Percentiles rank a stretch among this genome's conserved stretches.
Conservation (phyloP, 2,329 filamentous ascomycete genomes). For the Alternaria incomplexa region DNA sequence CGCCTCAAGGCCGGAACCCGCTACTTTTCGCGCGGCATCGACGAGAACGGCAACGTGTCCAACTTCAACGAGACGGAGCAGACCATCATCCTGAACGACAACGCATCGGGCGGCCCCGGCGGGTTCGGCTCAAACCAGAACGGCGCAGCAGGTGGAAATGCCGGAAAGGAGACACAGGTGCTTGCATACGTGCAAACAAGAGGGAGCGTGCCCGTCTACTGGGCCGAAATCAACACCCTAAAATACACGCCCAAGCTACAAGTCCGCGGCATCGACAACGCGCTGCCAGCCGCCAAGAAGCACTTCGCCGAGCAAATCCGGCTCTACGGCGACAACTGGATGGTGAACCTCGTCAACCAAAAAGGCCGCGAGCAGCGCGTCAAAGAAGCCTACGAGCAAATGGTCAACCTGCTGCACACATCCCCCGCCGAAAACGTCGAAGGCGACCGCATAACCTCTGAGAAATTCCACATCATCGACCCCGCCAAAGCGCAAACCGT, state of each 20-base stretch:
- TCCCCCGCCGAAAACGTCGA: slow-evolving; percentile 70
- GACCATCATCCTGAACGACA: slow-evolving; percentile 86
- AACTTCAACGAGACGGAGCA: slow-evolving; percentile 99
- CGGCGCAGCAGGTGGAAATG: slow-evolving; percentile 61
- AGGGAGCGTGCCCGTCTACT: slow-evolving; percentile 94
- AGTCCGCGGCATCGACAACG: slow-evolving; percentile 82
- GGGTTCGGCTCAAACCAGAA: slow-evolving; percentile 83
- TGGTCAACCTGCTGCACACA: slow-evolving; percentile 78
- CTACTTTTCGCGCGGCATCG: slow-evolving; percentile 93
- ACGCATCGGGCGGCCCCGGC: slow-evolving; percentile 70
- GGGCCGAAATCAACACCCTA: slow-evolving; percentile 93
- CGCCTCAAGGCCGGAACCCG: slow-evolving; percentile 87
- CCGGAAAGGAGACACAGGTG: slow-evolving; percentile 80
- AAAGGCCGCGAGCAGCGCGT: slow-evolving; percentile 88
- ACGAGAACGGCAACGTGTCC: slow-evolving; percentile 92
- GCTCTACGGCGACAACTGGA: slow-evolving; percentile 93
- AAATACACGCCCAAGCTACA: slow-evolving; percentile 91
- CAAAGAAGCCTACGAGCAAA: slow-evolving; percentile 92
- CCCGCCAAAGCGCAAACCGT: slow-evolving; percentile 63
- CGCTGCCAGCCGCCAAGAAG: slow-evolving; percentile 76
- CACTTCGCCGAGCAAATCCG: slow-evolving; percentile 95
- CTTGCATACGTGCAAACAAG: slow-evolving; percentile 95
- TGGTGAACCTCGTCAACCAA: slow-evolving; percentile 97
- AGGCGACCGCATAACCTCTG: slow-evolving; percentile 69
- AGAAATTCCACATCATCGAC: slow-evolving; percentile 84